Evolutionary conservation across 2,329 filamentous ascomycete species (phyloP), one percentile per base, ranked within the genome.

Genomic region (Botrytis fabae): DNA sequence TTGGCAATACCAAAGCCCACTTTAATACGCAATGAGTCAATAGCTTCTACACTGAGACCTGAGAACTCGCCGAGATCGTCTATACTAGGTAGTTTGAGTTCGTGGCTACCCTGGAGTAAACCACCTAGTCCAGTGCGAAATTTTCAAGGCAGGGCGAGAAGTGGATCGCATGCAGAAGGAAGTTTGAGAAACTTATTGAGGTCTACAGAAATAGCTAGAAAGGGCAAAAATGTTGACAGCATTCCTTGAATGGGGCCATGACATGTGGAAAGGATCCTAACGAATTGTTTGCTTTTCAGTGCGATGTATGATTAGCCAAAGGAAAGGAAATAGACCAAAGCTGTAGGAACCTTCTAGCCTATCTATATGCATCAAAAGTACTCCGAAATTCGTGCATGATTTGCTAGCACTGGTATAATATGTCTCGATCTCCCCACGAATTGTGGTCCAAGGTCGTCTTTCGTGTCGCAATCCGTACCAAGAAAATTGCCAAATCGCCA

Each of bases 181-280:
- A 89, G 85, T 71, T 81, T 90, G 35, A 83, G 87, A 71, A 84
- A 87, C 60, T 78, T 90, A 28, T 80, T 90, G 18, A 86, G 82
- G 75, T 79, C 80, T 9, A 79, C 80, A 5, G 80, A 83, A 28
- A 64, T 69, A 35, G 77, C 80, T 59, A 75, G 71, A 46, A 82
- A 81, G 70, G 80, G 79, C 25, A 81, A 82, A 60, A 71, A 71
- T 22, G 68, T 80, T 59, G 76, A 80, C 72, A 75, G 76, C n/a
- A 54, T 28, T 3, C 28, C 70, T 40, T 72, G 40, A 72, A 38
- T 32, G 35, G 12, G n/a, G 12, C 12, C 32, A 54, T 66, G 32
- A 10, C 14, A 66, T 40, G 1, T 14, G 25, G 18, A 16, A 25
- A 57, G 18, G 35, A 22, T 5, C 10, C n/a, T 68, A 20, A 35